Percentiles rank a stretch among this genome's conserved stretches.
These are phyloP conservation scores for Musa itinerans DNA, from an alignment of 176 grass and related monocot species.

Conservation along the genomic window DNA sequence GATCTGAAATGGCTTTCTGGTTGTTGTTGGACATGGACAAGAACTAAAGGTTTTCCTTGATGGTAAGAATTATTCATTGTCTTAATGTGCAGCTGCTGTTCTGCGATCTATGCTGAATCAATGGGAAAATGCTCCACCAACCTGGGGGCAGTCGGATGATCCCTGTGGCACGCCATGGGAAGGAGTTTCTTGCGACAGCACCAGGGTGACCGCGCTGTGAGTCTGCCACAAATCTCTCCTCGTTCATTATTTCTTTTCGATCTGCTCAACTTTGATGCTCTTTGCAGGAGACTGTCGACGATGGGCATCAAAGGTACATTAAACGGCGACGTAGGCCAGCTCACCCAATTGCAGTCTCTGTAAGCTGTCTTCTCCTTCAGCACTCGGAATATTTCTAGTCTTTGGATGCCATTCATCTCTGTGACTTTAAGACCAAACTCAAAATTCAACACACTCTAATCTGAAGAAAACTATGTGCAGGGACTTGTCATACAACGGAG, in stretches of 20 bases:
- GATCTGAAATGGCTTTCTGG: too few species aligned
- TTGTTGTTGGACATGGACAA: too few species aligned
- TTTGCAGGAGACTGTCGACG: conserved; percentile 53
- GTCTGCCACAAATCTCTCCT: too few species aligned
- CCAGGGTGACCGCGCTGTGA: conserved; percentile 38
- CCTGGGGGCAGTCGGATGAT: conserved; percentile 52
- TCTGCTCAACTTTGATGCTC: neutral
- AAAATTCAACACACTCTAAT: too few species aligned
- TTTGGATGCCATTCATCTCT: too few species aligned
- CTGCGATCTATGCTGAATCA: conserved; percentile 44
- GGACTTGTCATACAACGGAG: conserved; percentile 62
- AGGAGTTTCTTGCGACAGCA: conserved; percentile 57
- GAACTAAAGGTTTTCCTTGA: neutral
- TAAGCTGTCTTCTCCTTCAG: conserved; percentile 32
- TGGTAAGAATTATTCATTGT: neutral
- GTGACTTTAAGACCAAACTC: neutral
- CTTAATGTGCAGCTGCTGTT: conserved; percentile 34
- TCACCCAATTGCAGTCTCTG: conserved; percentile 58
- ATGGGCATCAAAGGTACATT: conserved; percentile 55
- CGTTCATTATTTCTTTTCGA: neutral
- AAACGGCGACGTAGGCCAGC: conserved; percentile 38
- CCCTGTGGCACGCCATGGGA: conserved; percentile 71
- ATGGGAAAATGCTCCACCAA: conserved; percentile 66
- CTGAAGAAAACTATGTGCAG: conserved; percentile 26
- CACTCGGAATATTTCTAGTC: too few species aligned